Base-by-base conservation (phyloP, 352 stramenopile species). In the Globisporangium irregulare region DNA sequence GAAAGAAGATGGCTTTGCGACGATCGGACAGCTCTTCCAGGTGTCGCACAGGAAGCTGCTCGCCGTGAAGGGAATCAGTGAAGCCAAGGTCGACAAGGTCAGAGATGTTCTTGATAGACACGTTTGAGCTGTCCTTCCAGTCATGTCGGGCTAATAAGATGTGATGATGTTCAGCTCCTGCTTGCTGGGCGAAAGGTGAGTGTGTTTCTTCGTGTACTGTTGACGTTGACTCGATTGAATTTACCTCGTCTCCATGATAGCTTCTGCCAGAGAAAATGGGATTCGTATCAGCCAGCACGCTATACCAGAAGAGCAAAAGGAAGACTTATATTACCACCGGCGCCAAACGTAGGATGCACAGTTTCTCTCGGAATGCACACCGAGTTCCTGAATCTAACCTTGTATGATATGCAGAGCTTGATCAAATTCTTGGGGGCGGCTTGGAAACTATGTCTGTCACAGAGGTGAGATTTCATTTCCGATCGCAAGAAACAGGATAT, bases 391-490 rank as follows among this genome's bases (percentile, higher is more conserved):
- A 59, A 55, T 64, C 53, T 71, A 43, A 25, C 58, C 24, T 15
- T 55, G 59, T 24, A 12, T 36, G 32, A 29, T 32, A 15, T 64
- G n/a, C 54, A 89, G 91, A 94, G 24, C 75, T 98, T 20, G 89
- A 98, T 61, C 74, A 79, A 25, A 82, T 97, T 38, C 77, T 98
- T 55, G 90, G 91, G 4, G 91, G 90, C 32, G 91, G 92, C 9
- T 68, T 98, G 38, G 92, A 97, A 72, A 97, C 87, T 18, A 91
- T 93, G 80, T 95, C 86, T 3, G 86, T 98, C 60, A 98, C 94
- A 12, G 94, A 97, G 81, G 83, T 95, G 75, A 34, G 18, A 74
- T 25, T 51, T 3, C 2, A 20, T 41, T 59, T 43, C 18, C 9
- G 8, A 9, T 41, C 8, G 34, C 9, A 41, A 15, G 34, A 14